Conservation (phyloP, 129 eudicot genomes). For the Lonicera japonica region DNA sequence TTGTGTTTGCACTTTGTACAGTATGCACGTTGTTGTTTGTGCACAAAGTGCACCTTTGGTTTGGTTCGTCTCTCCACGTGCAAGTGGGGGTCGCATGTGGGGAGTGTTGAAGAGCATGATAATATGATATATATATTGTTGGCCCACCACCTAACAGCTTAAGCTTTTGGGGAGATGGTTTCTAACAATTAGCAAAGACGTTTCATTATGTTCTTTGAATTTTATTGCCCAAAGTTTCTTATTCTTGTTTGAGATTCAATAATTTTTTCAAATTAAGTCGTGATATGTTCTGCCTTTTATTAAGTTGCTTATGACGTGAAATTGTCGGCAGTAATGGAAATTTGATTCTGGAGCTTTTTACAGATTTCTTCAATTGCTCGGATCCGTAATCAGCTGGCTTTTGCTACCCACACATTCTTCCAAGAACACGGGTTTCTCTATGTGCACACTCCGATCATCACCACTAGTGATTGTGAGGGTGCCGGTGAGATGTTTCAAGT, state of each 20-base stretch:
- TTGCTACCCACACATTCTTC: constrained; percentile 91
- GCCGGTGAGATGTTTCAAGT: constrained; percentile 99
- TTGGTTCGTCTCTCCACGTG: too few species aligned
- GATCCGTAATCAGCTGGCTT: constrained; percentile 73
- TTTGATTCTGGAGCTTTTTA: neutral
- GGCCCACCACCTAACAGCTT: too few species aligned
- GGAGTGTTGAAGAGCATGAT: too few species aligned
- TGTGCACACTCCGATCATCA: constrained; percentile 84
- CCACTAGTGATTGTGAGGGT: constrained; percentile 97
- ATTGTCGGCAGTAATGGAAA: neutral
- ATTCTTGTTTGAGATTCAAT: neutral
- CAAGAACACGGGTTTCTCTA: constrained; percentile 71
- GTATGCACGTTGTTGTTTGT: too few species aligned
- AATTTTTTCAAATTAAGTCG: neutral
- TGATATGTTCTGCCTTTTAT: too few species aligned
- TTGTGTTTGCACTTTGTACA: too few species aligned
- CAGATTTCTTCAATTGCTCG: constrained; percentile 87
- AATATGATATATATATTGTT: too few species aligned
- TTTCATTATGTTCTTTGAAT: neutral
- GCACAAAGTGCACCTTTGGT: too few species aligned
- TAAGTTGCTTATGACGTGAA: neutral
- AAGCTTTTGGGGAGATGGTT: too few species aligned
- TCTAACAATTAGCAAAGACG: neutral
- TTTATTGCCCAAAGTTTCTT: neutral
- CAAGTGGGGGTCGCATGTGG: too few species aligned